phyloP scores from a whole-genome alignment of 1,284 basidiomycete genomes.

The Sutorius eximius region DNA sequence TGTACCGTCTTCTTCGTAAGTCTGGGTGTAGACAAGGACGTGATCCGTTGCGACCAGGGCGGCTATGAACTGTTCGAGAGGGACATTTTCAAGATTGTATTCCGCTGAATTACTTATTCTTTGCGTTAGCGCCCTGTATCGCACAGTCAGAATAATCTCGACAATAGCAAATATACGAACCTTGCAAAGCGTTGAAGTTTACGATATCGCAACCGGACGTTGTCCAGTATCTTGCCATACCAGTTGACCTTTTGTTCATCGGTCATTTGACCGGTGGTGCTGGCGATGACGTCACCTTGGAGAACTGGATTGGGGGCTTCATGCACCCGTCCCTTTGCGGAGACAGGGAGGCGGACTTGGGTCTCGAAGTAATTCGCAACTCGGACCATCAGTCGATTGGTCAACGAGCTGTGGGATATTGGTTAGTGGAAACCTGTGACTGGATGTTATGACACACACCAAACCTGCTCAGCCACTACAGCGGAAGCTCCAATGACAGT shows the following conservation, averaged over 20 bases:
- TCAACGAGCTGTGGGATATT: conserved; percentile 61
- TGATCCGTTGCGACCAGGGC: conserved; percentile 86
- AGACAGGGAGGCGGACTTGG: conserved; percentile 78
- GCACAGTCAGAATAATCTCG: conserved; percentile 9
- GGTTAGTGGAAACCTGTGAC: not conserved
- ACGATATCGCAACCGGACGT: conserved; percentile 88
- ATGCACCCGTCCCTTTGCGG: conserved; percentile 23
- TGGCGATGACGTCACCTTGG: conserved; percentile 31
- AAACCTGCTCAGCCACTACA: conserved; percentile 92
- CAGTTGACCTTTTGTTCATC: conserved; percentile 83
- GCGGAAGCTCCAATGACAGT: conserved; percentile 88
- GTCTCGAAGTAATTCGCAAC: conserved; percentile 93
- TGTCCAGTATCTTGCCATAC: conserved; percentile 94
- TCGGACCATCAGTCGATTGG: conserved; percentile 87
- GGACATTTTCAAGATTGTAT: conserved; percentile 82
- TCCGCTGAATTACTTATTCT: conserved; percentile 96
- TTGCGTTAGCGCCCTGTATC: conserved; percentile 68
- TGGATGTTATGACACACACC: conserved; percentile 50
- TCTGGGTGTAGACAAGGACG: conserved; percentile 91
- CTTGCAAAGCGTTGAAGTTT: conserved; percentile 93
- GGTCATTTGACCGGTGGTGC: conserved; percentile 53
- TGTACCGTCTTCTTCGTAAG: conserved; percentile 88
- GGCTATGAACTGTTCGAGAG: conserved; percentile 80
- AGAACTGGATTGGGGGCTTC: conserved; percentile 24
- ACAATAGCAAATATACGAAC: conserved; percentile 42